These are phyloP conservation scores for Zhuliangozyma blackwelliae DNA, from an alignment of 1,139 yeast species.

Conservation along the genomic window DNA sequence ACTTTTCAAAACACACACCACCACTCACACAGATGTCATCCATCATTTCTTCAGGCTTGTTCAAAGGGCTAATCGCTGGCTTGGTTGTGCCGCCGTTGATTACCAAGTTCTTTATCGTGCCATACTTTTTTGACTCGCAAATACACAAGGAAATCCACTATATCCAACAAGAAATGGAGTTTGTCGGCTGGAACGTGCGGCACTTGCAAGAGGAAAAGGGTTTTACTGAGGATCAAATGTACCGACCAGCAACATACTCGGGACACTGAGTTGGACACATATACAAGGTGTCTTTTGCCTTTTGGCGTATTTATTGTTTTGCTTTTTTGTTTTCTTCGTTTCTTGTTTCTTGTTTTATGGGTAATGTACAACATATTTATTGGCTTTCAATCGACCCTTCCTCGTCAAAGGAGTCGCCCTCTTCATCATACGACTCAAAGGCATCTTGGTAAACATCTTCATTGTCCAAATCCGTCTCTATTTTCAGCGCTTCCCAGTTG, in stretches of 20 bases:
- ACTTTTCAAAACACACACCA: too few relatives aligned
- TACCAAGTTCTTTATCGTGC: slow-evolving; percentile 24
- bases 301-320: not conserved
- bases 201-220: slow-evolving; percentile 30
- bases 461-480: slow-evolving; percentile 12
- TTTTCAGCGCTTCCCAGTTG: slow-evolving; percentile 37
- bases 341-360: not conserved
- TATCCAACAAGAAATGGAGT: slow-evolving; percentile 31
- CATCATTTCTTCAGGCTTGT: slow-evolving; percentile 1
- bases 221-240: slow-evolving; percentile 23
- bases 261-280: not conserved
- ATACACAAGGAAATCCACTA: slow-evolving; percentile 27
- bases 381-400: slow-evolving; percentile 9
- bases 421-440: slow-evolving; percentile 13
- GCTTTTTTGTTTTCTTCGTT: not conserved
- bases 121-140: slow-evolving; percentile 20
- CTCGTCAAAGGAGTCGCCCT: slow-evolving; percentile 10
- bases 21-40: not conserved
- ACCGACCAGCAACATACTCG: slow-evolving; percentile 27
- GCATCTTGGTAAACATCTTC: too few relatives aligned
- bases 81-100: slow-evolving; percentile 27
- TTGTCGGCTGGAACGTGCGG: slow-evolving; percentile 38
- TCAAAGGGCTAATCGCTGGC: slow-evolving; percentile 26
- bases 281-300: too few relatives aligned
- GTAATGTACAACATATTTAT: not conserved